Evolutionary conservation across 2,329 filamentous ascomycete species (phyloP), one percentile per base, ranked within the genome.

Genomic region (Apiospora rasikravindrae): DNA sequence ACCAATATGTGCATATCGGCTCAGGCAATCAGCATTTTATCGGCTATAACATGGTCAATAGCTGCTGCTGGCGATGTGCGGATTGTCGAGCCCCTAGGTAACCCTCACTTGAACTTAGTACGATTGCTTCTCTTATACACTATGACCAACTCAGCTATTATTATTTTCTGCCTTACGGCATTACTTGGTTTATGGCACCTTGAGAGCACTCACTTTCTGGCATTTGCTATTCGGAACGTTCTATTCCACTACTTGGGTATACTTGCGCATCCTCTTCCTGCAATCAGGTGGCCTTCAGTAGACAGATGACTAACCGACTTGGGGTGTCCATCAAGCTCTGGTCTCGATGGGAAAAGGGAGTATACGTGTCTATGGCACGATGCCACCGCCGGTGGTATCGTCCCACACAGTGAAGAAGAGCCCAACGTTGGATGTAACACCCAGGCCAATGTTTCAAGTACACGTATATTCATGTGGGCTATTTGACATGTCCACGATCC

Each of bases 281-380:
- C 57, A 24, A 1, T n/a, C 19, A 4, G 33, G 33, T 37, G 33
- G 5, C 22, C 45, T 49, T 64, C 33, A 22, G 45, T 64, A 33
- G 19, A 3, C n/a, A 10, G 37, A 40, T 33, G 29, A 61, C 16
- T 53, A 19, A 14, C 16, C 14, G 13, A 61, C 22, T 19, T n/a
- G 45, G 33, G 29, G 53, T 61, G 8, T 33, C 29, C 29, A 37
- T 16, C 11, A 37, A 7, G 19, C 53, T 11, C 26, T 8, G 29
- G 26, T 37, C 29, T 61, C 16, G 53, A 37, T 22, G 8, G 10
- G 29, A 61, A 61, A 6, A 37, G 26, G 37, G 14, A 19, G 53
- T 29, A 61, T 61, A 61, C 53, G 53, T 61, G 53, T 61, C 53
- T 37, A 37, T 37, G 53, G 16, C 53, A 61, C 33, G 53, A 61